Evolutionary conservation across 2,329 filamentous ascomycete genomes (phyloP), one percentile per base, ranked within the genome.

Genomic region (Bertia moriformis): DNA sequence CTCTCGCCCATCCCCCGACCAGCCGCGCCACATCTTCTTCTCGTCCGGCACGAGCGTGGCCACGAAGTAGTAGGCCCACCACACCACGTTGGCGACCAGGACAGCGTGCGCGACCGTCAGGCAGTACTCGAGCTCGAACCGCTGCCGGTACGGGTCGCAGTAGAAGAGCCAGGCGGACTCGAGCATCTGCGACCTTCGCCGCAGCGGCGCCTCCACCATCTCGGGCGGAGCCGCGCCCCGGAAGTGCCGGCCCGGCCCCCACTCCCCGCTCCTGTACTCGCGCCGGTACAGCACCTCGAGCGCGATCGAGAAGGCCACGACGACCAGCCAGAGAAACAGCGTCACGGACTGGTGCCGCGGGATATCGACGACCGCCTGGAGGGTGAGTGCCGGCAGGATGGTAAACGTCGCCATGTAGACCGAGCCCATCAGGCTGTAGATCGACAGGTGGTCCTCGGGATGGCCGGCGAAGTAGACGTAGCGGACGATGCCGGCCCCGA

Each of bases 21-120:
- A n/a, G n/a, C n/a, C n/a, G n/a, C n/a, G n/a, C n/a, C n/a, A n/a
- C 14, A 41, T 19, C 18, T 24, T 37, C 4, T 15, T 24, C 3
- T 38, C 19, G 1, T 19, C 7, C 13, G 41, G 41, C 14, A 40
- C 29, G 10, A 39, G 18, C 12, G 27, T 43, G 19, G 40, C 30
- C 3, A 41, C 19, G 19, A 43, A 24, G 4, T 40, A 41, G 39
- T 46, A 46, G 1, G 46, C 19, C 43, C 41, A 47, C 42, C 42
- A 44, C 4, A 43, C n/a, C 19, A 32, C 37, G 37, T 45, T 46
- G 39, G 40, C 18, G 19, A 39, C 40, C 18, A 50, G 42, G 10
- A 46, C 5, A 2, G 27, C 37, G 24, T 48, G 44, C 2, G 39
- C 41, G 3, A 18, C 36, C 4, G 33, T 41, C 4, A 44, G 19